phyloP scores from a whole-genome alignment of 495 filamentous ascomycete genomes.

The Lasiosphaeria miniovina region DNA sequence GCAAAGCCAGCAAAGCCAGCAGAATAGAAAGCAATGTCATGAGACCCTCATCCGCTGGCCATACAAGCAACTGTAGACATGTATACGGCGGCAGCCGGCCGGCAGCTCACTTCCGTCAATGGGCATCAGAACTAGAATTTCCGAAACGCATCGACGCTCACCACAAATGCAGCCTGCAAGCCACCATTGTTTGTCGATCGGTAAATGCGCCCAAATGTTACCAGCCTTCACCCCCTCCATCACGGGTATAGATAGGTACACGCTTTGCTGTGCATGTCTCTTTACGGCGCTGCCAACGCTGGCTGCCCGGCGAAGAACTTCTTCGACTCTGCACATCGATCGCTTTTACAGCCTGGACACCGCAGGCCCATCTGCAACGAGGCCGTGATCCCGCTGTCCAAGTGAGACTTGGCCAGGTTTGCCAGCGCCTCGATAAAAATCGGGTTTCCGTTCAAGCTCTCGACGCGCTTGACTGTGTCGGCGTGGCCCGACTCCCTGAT shows the following conservation, averaged over 20 bases:
- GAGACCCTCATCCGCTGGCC: too few relatives aligned
- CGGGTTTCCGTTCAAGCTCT: conserved; percentile 88
- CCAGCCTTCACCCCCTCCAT: background rate
- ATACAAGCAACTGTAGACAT: background rate
- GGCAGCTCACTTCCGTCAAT: background rate
- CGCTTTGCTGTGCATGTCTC: background rate
- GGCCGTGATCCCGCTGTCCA: conserved; percentile 61
- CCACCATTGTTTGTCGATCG: conserved; percentile 3
- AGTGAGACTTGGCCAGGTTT: conserved; percentile 75
- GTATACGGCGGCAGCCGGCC: too few relatives aligned
- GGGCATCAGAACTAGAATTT: background rate
- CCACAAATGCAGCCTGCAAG: background rate
- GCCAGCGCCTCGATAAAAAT: conserved; percentile 91
- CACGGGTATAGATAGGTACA: background rate
- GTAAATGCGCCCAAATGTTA: background rate
- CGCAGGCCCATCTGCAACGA: conserved; percentile 85
- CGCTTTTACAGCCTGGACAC: conserved; percentile 91
- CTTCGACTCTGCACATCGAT: conserved; percentile 85
- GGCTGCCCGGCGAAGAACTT: conserved; percentile 75
- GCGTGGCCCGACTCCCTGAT: conserved; percentile 82
- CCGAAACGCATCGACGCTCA: background rate
- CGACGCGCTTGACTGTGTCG: conserved; percentile 80
- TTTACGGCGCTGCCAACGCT: conserved; percentile 7
- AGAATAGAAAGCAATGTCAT: background rate
- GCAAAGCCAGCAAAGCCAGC: too few relatives aligned